Percentiles rank a stretch among this genome's conserved stretches.
Evolutionary conservation across 2,329 filamentous ascomycete species (phyloP).

Genomic region (Trichoderma aggressivum): DNA sequence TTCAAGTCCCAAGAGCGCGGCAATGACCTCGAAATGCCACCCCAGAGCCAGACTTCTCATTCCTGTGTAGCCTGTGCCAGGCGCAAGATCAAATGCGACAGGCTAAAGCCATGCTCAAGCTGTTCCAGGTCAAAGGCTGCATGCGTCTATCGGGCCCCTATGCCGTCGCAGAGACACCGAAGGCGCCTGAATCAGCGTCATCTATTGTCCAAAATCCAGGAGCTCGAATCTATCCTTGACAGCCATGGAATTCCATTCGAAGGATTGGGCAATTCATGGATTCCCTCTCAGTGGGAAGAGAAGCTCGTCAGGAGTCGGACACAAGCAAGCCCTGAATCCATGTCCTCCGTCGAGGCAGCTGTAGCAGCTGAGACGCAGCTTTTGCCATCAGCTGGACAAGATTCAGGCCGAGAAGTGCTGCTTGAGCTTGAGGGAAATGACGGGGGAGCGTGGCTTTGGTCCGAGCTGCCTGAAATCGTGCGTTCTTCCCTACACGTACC

Average conservation of each 20-base stretch:
- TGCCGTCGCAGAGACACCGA: conserved; percentile 1
- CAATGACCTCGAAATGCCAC: not conserved
- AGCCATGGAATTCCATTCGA: conserved; percentile 7
- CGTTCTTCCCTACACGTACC: not conserved
- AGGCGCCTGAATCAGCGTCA: not conserved
- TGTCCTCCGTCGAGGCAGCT: not conserved
- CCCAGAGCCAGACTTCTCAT: not conserved
- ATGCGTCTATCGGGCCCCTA: conserved; percentile 4
- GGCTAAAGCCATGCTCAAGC: not conserved
- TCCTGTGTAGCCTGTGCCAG: not conserved
- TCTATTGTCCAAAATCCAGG: not conserved
- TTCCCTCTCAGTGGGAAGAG: conserved; percentile 3
- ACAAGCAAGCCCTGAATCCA: not conserved
- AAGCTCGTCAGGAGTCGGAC: not conserved
- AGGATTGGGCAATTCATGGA: not conserved
- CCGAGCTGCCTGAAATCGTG: not conserved
- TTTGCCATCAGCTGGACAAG: not conserved
- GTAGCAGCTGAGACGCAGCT: not conserved
- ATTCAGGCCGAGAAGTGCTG: not conserved
- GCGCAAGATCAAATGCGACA: conserved; percentile 11
- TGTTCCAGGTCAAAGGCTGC: not conserved
- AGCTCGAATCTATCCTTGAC: not conserved
- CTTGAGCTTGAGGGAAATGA: not conserved
- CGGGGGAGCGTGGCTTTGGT: not conserved
- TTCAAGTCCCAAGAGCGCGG: not conserved